Base-by-base conservation (phyloP, 306 rosid species). In the Trichosanthes truncata region DNA sequence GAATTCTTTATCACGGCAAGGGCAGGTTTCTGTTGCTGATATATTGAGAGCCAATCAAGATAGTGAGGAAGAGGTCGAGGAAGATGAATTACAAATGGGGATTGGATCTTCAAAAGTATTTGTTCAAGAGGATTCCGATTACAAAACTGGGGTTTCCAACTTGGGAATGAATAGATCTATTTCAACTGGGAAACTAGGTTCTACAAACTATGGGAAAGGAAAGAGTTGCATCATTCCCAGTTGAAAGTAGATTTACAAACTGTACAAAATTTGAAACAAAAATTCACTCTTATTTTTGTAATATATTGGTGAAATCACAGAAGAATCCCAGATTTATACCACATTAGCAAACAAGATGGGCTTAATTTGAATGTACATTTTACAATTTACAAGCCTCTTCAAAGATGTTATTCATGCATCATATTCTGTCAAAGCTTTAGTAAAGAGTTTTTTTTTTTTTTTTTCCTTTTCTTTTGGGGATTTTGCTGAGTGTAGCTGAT, bases 141-240 rank as follows among this genome's bases (percentile, higher is more conserved):
- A 82, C 9, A 76, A 68, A 62, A 63, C 77, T n/a, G 87, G 82
- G 52, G 85, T 76, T 73, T 53, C 82, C 31, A 78, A 65, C 77
- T 55, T 76, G 84, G 76, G 53, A 55, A 68, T 87, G 84, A 85
- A 69, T 74, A 87, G 90, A 82, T 87, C 88, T 3, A 81, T 56
- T 79, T 87, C 87, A 77, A 77, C 86, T 9, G 88, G 88, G 38
- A 83, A 86, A 77, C 60, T 87, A 51, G 80, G 77, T 74, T 57
- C 83, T 75, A 51, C 87, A 21, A 87, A 81, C 77, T 57, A 82
- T 63, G 88, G 48, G 26, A 83, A 81, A 77, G 87, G 84, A 45
- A 84, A 80, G 18, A 72, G 74, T 69, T 84, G 79, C 74, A 17
- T 83, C 60, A 51, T 80, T 82, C 81, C 88, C 38, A 74, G 76